phyloP scores from a whole-genome alignment of 192 early-diverging fungal genomes.

The Chytriomyces confervae region DNA sequence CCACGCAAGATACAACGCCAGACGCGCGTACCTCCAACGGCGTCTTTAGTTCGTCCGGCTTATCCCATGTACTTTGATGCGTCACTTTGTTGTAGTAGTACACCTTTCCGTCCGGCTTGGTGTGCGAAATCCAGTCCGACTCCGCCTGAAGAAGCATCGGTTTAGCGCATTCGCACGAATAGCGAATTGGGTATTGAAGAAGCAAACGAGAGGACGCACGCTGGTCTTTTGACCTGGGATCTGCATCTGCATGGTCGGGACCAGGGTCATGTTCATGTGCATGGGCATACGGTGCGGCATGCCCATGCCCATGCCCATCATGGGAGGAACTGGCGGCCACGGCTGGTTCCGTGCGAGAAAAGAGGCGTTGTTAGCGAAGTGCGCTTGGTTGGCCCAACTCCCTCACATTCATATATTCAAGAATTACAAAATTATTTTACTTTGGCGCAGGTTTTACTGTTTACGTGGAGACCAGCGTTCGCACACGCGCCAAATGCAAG shows the following conservation, averaged over 20 bases:
- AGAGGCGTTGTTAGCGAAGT: no score
- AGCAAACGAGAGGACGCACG: no score
- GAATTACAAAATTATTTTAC: no score
- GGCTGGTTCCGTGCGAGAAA: background rate
- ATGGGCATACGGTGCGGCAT: background rate
- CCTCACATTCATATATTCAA: no score
- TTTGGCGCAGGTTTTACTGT: no score
- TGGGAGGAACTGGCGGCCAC: background rate
- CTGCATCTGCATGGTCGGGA: background rate
- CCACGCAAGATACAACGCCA: background rate
- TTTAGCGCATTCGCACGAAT: no score
- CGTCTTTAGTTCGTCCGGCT: constrained; percentile 89
- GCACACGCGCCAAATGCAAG: background rate
- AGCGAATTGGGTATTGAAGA: no score
- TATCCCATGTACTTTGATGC: constrained; percentile 87
- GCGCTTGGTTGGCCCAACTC: no score
- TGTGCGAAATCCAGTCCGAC: constrained; percentile 75
- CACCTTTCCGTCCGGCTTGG: constrained; percentile 77
- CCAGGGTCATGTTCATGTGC: background rate
- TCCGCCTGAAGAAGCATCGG: background rate
- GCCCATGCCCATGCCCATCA: background rate
- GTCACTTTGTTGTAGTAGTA: constrained; percentile 88
- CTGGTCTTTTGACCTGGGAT: background rate
- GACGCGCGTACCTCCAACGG: constrained; percentile 65
- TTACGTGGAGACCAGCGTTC: background rate